phyloP scores from a whole-genome alignment of 2,329 filamentous ascomycete genomes.

The Cytospora piceicola region DNA sequence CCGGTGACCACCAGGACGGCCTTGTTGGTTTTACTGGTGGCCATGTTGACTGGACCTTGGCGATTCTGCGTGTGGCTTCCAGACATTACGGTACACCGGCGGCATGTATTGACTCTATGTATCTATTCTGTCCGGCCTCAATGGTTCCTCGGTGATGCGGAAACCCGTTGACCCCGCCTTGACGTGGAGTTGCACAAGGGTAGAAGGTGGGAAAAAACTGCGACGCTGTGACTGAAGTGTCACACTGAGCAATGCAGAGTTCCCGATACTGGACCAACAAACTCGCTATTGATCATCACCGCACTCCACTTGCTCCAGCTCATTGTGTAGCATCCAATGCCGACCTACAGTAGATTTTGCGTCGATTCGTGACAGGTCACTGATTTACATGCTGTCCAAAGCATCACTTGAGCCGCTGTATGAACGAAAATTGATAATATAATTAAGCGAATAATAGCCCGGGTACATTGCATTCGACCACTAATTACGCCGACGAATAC shows the following conservation, averaged over 20 bases:
- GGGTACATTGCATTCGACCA: too few species aligned
- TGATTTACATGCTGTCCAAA: too few species aligned
- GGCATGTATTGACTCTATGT: neutral
- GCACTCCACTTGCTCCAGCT: neutral
- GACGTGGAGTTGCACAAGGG: neutral
- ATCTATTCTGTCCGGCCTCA: neutral
- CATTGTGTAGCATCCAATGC: neutral
- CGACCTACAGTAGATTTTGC: too few species aligned
- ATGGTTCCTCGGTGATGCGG: neutral
- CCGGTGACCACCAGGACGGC: conserved; percentile 32
- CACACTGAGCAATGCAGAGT: too few species aligned
- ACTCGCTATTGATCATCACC: too few species aligned
- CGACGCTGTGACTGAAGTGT: neutral
- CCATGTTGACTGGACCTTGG: conserved; percentile 1
- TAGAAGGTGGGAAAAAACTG: neutral
- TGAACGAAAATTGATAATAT: too few species aligned
- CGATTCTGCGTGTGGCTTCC: neutral
- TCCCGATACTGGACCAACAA: too few species aligned
- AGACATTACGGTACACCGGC: neutral
- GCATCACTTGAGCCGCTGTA: too few species aligned
- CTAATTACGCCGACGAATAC: too few species aligned
- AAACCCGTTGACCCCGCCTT: neutral
- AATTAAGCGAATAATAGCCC: too few species aligned
- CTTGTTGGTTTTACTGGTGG: conserved; percentile 1
- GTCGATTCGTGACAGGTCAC: too few species aligned